Conservation (phyloP, 805 yeast species). For the Ogataea allantospora region DNA sequence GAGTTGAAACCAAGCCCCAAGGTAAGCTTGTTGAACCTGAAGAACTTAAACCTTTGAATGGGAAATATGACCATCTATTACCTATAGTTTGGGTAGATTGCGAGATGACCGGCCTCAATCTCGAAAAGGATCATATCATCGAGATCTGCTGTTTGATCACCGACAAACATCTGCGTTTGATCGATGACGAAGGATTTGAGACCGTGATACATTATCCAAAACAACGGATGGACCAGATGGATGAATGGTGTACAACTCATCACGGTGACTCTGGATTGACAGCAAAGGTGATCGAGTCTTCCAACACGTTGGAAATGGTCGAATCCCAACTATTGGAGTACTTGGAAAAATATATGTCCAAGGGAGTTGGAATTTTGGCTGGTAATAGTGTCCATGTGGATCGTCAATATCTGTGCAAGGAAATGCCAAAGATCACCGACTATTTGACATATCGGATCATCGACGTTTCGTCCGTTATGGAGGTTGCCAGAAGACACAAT, state of each 20-base stretch:
- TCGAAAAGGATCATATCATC: slow-evolving; percentile 76
- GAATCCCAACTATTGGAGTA: slow-evolving; percentile 64
- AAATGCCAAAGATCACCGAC: slow-evolving; percentile 73
- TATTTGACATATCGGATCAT: slow-evolving; percentile 71
- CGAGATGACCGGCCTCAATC: slow-evolving; percentile 96
- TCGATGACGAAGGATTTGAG: slow-evolving; percentile 75
- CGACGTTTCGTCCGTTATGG: slow-evolving; percentile 88
- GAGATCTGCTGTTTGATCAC: slow-evolving; percentile 92
- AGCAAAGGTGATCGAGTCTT: slow-evolving; percentile 57
- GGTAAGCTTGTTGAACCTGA: not conserved
- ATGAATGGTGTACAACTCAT: slow-evolving; percentile 82
- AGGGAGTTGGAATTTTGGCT: slow-evolving; percentile 67
- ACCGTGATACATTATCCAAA: slow-evolving; percentile 72
- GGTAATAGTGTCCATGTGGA: slow-evolving; percentile 96
- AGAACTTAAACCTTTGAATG: not conserved
- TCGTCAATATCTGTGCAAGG: slow-evolving; percentile 74
- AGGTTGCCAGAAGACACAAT: slow-evolving; percentile 76
- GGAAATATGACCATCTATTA: slow-evolving; percentile 20
- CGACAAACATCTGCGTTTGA: slow-evolving; percentile 69
- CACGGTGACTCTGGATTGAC: slow-evolving; percentile 81
- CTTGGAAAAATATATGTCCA: slow-evolving; percentile 52
- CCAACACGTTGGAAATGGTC: slow-evolving; percentile 56
- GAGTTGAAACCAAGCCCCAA: not conserved
- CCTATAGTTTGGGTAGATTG: slow-evolving; percentile 93
- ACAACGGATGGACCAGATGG: slow-evolving; percentile 65